These are phyloP conservation scores for Tulasnella sp. DNA, from an alignment of 768 basidiomycete species.

Conservation along the genomic window DNA sequence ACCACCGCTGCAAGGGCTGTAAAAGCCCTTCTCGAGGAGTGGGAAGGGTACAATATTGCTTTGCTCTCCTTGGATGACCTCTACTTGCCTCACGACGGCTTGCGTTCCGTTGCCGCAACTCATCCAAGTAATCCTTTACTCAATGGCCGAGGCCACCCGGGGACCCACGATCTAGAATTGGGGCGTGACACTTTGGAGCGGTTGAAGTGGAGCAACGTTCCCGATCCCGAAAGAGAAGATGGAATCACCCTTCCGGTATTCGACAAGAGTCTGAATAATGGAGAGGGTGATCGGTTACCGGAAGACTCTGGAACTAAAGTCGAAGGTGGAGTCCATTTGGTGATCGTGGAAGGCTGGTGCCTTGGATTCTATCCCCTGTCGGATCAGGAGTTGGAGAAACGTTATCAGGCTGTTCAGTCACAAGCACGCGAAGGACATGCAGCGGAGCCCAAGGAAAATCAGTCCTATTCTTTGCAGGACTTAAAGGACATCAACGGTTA, in stretches of 20 bases:
- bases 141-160: conserved; percentile 84
- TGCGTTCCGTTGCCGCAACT: conserved; percentile 53
- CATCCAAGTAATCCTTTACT: conserved; percentile 64
- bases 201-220: conserved; percentile 41
- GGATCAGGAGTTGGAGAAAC: conserved; percentile 47
- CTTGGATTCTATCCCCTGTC: conserved; percentile 75
- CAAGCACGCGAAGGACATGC: neutral
- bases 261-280: conserved; percentile 77
- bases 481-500: conserved; percentile 61
- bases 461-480: conserved; percentile 43
- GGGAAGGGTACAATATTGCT: conserved; percentile 46
- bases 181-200: conserved; percentile 52
- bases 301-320: conserved; percentile 48
- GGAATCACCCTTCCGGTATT: conserved; percentile 67
- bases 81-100: conserved; percentile 67
- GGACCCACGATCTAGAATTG: conserved; percentile 80
- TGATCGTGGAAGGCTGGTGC: conserved; percentile 96
- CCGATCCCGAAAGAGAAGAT: neutral
- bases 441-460: conserved; percentile 37
- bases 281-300: conserved; percentile 76
- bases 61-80: conserved; percentile 80
- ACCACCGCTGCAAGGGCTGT: conserved; percentile 69
- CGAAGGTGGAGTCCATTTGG: conserved; percentile 61
- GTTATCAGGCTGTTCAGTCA: conserved; percentile 42
- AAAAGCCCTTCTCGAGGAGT: conserved; percentile 36